Evolutionary conservation across 2,329 filamentous ascomycete genomes (phyloP), one percentile per base, ranked within the genome.

Genomic region (Ceratocystis albifundus): DNA sequence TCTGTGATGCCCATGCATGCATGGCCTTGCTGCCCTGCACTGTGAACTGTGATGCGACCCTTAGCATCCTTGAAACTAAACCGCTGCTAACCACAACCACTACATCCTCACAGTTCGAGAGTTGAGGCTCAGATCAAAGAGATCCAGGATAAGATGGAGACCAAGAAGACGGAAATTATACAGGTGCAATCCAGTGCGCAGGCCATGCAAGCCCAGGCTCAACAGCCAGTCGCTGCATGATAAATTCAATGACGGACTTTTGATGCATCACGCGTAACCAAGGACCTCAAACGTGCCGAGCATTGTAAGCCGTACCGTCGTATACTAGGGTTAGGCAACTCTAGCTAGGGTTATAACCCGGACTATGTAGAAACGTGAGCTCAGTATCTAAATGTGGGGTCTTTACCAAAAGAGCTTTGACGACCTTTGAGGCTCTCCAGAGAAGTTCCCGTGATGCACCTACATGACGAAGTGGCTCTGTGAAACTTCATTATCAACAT

Each of bases 81-180:
- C 64, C 8, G 57, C 28, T 3, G 41, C 45, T 62, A 62, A 65
- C 65, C n/a, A 59, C 69, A 62, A 62, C 65, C n/a, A 59, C 69
- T 71, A 67, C 72, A 20, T 4, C 48, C 15, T 50, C 32, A 61
- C 46, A 32, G 36, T 53, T 65, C 25, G 53, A 66, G 65, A 74
- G 68, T 80, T 59, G 83, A 85, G 68, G 72, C 69, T 2, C 78
- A 80, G 70, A 84, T 85, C 71, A 80, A 79, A 70, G 82, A 84
- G 64, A 75, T 76, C 1, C 81, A 85, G 71, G 77, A 75, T 6
- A 84, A 82, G 74, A 75, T 83, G 22, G 82, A 85, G 71, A 81
- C 77, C 73, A 83, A 84, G 75, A 84, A 82, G 75, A 75, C 74
- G 30, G 81, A 85, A 71, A 84, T 85, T 69, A 82, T 85, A 61